Evolutionary conservation across 305 asterid genomes (phyloP), one percentile per base, ranked within the genome.

Genomic region (Solanum hybrid): DNA sequence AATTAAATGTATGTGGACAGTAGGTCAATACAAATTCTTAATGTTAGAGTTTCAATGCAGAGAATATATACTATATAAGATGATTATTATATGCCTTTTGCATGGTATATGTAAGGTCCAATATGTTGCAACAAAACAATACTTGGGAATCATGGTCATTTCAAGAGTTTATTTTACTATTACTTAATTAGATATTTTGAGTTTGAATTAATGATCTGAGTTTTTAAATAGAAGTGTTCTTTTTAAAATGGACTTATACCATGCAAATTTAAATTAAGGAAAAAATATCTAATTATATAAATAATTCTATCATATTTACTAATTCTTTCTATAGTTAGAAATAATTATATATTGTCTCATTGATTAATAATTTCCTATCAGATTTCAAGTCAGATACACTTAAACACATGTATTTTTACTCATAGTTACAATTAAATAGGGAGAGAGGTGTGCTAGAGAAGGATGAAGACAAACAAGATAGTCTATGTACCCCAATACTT

Each of bases 31-130:
- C 17, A 87, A 24, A 80, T 7, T 80, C 46, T 11, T 8, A n/a
- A 17, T 71, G 8, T 22, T 79, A 38, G 82, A 80, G 89, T 90
- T 90, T 29, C 89, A 40, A 89, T 66, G 37, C 27, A 10, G 69
- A 60, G 85, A 87, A 86, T 89, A 13, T 69, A 10, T 2, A 51
- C 22, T 17, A 24, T 60, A 20, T 1, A 29, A 36, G 46, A 76
- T 85, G 36, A 26, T 42, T 42, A 36, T 22, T 60, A 60, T 35
- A 86, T 89, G 29, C 79, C 46, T 37, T 75, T 86, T 87, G 81
- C 76, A 5, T 42, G 89, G 46, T 42, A 89, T 89, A 79, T 87
- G 66, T 78, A 78, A 66, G 87, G 89, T 60, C 89, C 87, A 22
- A 60, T 60, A 60, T 69, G 75, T 37, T n/a, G 20, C 64, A 24